A percentile compares a stretch with the other conserved stretches of the same genome.
Conservation (phyloP, 768 basidiomycete genomes). For the Boletus pseudopeckii region DNA sequence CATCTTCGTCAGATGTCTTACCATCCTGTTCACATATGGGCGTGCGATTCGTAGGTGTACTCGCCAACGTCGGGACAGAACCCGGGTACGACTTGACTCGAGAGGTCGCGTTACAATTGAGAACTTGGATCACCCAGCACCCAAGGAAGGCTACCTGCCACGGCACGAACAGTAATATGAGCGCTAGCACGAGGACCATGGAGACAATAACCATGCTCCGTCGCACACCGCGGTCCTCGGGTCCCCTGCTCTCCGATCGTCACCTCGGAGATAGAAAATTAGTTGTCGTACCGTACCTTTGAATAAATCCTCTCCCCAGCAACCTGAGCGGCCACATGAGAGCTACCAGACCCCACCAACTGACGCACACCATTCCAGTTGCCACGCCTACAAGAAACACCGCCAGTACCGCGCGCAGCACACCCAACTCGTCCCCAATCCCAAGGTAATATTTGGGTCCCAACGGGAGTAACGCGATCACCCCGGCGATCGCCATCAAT, state of each 20-base stretch:
- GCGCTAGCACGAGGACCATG: conserved; percentile 53
- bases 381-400: conserved; percentile 55
- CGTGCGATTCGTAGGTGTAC: conserved; percentile 25
- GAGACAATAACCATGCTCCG: conserved; percentile 53
- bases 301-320: conserved; percentile 5
- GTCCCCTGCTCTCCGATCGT: conserved; percentile 12
- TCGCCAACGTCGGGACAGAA: conserved; percentile 24
- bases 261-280: neutral
- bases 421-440: conserved; percentile 47
- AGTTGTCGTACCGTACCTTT: conserved; percentile 11
- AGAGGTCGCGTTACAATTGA: conserved; percentile 49
- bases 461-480: conserved; percentile 54
- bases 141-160: conserved; percentile 91
- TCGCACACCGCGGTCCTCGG: conserved; percentile 38
- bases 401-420: conserved; percentile 42
- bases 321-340: conserved; percentile 46
- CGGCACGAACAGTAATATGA: conserved; percentile 78
- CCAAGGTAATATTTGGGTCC: conserved; percentile 58
- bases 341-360: conserved; percentile 51
- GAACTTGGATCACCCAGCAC: conserved; percentile 75
- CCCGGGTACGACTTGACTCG: conserved; percentile 17
- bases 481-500: conserved; percentile 42
- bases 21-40: conserved; percentile 11
- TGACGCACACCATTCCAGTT: conserved; percentile 60
- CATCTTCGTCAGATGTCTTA: conserved; percentile 9